Percentiles rank a stretch among this genome's conserved stretches.
Evolutionary conservation across 2,329 filamentous ascomycete species (phyloP).

Genomic region (Cordyceps cateniannulata): DNA sequence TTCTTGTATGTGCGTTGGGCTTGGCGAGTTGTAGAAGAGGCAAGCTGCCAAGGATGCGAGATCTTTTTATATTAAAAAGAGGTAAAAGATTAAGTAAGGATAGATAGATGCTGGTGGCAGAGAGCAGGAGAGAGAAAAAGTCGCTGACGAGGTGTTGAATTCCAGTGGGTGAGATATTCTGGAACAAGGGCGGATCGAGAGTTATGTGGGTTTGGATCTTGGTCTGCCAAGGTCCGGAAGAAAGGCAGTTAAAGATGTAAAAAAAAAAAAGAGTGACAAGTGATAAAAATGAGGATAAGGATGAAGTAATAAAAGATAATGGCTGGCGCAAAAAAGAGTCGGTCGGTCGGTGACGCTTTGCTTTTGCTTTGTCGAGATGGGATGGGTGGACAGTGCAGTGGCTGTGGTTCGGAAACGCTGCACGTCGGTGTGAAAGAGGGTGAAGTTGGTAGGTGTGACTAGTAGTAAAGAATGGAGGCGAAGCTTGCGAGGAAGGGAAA

Average conservation of each 20-base stretch:
- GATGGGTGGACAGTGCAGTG: not conserved
- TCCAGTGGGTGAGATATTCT: constrained; percentile 9
- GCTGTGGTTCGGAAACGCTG: too few relatives aligned
- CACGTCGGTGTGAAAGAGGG: too few relatives aligned
- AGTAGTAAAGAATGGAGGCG: not conserved
- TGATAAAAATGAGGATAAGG: not conserved
- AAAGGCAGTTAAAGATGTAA: not conserved
- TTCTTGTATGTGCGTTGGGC: not conserved
- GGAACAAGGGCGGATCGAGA: constrained; percentile 3
- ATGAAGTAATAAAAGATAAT: not conserved
- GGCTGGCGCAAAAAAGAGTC: not conserved
- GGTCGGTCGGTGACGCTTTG: not conserved
- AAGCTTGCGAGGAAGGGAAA: not conserved
- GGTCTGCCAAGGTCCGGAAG: not conserved
- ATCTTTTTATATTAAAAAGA: not conserved
- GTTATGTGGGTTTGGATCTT: not conserved
- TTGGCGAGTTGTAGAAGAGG: not conserved
- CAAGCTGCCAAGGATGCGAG: not conserved
- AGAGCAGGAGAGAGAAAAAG: not conserved
- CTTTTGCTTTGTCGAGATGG: not conserved
- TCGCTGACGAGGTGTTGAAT: not conserved
- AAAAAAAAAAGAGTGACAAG: not conserved
- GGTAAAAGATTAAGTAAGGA: not conserved
- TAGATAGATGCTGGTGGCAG: too few relatives aligned
- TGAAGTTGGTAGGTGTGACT: too few relatives aligned